Evolutionary conservation across 176 grass and related monocot genomes (phyloP).

Genomic region (Phyllostachys edulis): DNA sequence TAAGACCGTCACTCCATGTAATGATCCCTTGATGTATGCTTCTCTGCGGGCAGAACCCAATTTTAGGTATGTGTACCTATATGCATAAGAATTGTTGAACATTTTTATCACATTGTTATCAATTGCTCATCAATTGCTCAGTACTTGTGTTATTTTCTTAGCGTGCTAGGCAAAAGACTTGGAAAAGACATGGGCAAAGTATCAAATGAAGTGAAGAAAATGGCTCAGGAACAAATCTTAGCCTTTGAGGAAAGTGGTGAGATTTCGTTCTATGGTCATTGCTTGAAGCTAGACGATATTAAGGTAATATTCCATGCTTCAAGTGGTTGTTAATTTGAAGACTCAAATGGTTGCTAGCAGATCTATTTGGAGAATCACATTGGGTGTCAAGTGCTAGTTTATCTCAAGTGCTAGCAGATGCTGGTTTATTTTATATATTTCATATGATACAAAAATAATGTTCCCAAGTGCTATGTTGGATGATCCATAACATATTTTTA

Average conservation of each 20-base stretch:
- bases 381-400: conserved; percentile 21
- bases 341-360: background rate
- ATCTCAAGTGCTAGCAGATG: background rate
- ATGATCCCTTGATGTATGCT: conserved; percentile 83
- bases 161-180: conserved; percentile 89
- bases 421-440: background rate
- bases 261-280: conserved; percentile 66
- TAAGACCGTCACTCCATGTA: conserved; percentile 87
- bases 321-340: conserved; percentile 8
- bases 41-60: conserved; percentile 90
- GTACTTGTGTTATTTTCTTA: conserved; percentile 33
- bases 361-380: background rate
- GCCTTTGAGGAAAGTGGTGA: conserved; percentile 85
- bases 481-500: background rate
- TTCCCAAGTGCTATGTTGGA: background rate
- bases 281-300: conserved; percentile 80
- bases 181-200: conserved; percentile 85
- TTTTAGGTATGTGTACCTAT: conserved; percentile 73
- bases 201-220: conserved; percentile 84
- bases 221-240: conserved; percentile 88
- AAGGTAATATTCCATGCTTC: conserved; percentile 60
- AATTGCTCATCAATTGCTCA: no score
- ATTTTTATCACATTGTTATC: conserved; percentile 3
- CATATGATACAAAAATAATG: background rate
- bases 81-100: background rate